Base-by-base conservation (phyloP, 768 basidiomycete genomes). In the Lactarius indigo region DNA sequence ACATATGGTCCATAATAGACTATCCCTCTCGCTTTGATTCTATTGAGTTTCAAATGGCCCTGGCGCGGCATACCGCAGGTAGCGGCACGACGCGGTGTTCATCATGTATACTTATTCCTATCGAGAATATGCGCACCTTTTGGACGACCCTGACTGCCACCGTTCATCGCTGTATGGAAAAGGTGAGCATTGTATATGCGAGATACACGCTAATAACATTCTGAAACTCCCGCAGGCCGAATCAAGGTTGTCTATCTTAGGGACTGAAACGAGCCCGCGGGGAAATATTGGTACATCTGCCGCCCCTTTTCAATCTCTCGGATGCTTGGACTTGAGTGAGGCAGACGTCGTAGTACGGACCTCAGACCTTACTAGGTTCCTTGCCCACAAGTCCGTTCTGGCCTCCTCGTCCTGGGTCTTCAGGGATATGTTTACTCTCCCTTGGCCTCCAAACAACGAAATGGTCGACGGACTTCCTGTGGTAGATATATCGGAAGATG, bases 391-490 rank as follows among this genome's bases (percentile, higher is more conserved):
- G 6, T 52, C 50, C 0, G 50, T 26, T 52, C 13, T 52, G 26
- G 50, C 50, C 23, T 52, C 77, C 17, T 72, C 78, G 0, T 79
- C 79, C 7, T 71, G 75, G 0, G 72, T 76, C 68, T 81, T 79
- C 63, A 68, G 73, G 35, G 64, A 70, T 23, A 72, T 80, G 63
- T 76, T 79, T 57, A 39, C 65, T 10, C 61, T 76, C 12, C 74
- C 75, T 3, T 74, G 78, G 39, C 67, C 75, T 20, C n/a, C 54
- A 9, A 10, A n/a, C 42, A 57, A 68, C 3, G 57, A 37, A 28
- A 23, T 23, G 26, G 33, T 35, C 15, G 42, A 57, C 33, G 55
- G 59, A 8, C n/a, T 58, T 5, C 67, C 57, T n/a, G 66, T 72
- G 9, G 57, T 70, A 20, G 37, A 30, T 26, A 44, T 74, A 26